phyloP scores from a whole-genome alignment of 192 early-diverging fungal species.

The Rhizoclosmatium sp. region DNA sequence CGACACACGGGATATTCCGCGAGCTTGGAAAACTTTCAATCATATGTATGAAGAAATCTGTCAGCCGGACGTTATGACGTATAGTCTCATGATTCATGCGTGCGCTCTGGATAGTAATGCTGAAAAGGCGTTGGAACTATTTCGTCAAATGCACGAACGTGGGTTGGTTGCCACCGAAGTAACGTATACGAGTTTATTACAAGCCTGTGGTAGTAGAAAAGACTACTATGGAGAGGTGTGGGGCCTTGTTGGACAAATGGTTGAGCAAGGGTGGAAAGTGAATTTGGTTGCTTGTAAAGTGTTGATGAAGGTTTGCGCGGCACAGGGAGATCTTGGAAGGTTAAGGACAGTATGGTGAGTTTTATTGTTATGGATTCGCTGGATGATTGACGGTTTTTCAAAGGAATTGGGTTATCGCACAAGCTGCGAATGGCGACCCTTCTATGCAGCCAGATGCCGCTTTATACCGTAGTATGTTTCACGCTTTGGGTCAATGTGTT shows the following conservation, averaged over 20 bases:
- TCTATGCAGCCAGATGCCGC: constrained; percentile 10
- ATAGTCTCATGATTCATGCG: constrained; percentile 90
- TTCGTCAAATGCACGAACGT: constrained; percentile 83
- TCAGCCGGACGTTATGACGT: constrained; percentile 80
- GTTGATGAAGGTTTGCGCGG: constrained; percentile 77
- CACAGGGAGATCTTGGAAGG: constrained; percentile 73
- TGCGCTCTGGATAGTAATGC: constrained; percentile 84
- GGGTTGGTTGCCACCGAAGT: constrained; percentile 77
- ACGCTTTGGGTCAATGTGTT: constrained; percentile 20
- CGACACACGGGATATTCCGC: constrained; percentile 67
- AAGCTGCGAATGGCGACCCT: constrained; percentile 7
- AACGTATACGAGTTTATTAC: constrained; percentile 88
- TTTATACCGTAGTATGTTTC: constrained; percentile 7
- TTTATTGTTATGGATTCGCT: neutral
- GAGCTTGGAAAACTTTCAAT: constrained; percentile 93
- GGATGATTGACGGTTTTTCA: neutral
- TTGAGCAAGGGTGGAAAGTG: constrained; percentile 81
- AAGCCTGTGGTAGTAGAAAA: constrained; percentile 77
- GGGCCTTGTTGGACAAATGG: constrained; percentile 83
- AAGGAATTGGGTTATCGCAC: constrained; percentile 22
- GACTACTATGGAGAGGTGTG: constrained; percentile 91
- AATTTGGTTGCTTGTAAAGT: constrained; percentile 84
- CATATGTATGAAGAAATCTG: constrained; percentile 80
- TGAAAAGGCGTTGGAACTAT: constrained; percentile 92
- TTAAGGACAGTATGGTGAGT: constrained; percentile 68